Percentiles rank a stretch among this genome's conserved stretches.
phyloP scores from a whole-genome alignment of 2,329 filamentous ascomycete genomes.

The Microsporum audouinii region DNA sequence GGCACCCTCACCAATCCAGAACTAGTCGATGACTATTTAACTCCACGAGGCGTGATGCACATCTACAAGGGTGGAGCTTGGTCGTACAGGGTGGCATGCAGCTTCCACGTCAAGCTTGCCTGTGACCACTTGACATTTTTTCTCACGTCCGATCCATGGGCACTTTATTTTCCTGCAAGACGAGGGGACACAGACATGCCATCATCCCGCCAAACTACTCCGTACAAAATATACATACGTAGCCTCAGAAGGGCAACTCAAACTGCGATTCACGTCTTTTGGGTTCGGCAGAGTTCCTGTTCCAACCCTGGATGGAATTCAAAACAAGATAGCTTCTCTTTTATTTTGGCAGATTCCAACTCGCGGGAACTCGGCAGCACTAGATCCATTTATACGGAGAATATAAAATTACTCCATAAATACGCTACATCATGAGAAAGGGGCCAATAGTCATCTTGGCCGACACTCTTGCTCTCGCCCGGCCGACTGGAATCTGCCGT shows the following conservation, averaged over 20 bases:
- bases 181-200: neutral
- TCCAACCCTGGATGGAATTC: neutral
- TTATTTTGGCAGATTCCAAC: neutral
- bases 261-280: neutral
- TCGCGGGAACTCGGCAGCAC: constrained; percentile 1
- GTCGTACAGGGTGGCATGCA: constrained; percentile 4
- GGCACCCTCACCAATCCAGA: neutral
- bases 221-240: neutral
- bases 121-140: constrained; percentile 5
- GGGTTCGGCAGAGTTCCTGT: neutral
- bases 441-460: neutral
- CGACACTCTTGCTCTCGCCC: neutral
- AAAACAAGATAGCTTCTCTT: neutral
- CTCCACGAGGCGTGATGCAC: constrained; percentile 1
- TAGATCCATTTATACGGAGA: neutral
- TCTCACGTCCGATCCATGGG: neutral
- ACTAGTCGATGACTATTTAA: neutral
- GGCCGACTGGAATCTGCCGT: neutral
- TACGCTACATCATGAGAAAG: neutral
- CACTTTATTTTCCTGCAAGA: neutral
- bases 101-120: constrained; percentile 4
- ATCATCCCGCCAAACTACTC: neutral
- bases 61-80: neutral
- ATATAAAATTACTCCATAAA: neutral
- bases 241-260: neutral